Base-by-base conservation (phyloP, 2,329 filamentous ascomycete species). In the Lithohypha guttulata region DNA sequence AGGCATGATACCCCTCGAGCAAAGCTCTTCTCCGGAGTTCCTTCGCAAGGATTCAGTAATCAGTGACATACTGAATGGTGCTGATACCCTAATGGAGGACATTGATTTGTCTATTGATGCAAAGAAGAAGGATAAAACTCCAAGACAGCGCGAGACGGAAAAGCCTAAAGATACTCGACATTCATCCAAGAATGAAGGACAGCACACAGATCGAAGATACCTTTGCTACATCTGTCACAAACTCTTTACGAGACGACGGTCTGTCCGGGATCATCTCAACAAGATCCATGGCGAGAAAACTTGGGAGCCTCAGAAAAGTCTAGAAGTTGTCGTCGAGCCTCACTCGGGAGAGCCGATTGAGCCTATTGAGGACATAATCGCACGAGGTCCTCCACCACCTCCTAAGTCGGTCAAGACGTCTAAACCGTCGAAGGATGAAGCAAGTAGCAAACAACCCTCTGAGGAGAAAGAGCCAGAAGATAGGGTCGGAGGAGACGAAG, bases 191-290 rank as follows among this genome's bases (percentile, higher is more conserved):
- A 52, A 52, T 27, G 49, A 52, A 44, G 49, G 49, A 4, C 49
- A 52, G 28, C 49, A 52, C 38, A 52, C 49, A 6, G 50, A 52
- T 41, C 44, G 45, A 15, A 41, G 50, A 39, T 52, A 49, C 28
- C 45, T 52, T n/a, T 52, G 50, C 31, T 52, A 52, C 29, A 39
- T 52, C 15, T 52, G 50, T 33, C 28, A 49, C 39, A 52, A 52
- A 34, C 45, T 52, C 13, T 52, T 52, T 21, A 52, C 50, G 2
- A 41, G 50, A 20, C 43, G 50, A 22, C 42, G 50, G 17, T 52
- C 50, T 8, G 50, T 52, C 4, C 38, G 50, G 26, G 50, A 52
- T 28, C 50, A 52, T 31, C 48, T 52, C 21, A 47, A 45, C n/a
- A 52, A 52, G 32, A 52, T 52, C 7, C 50, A 52, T 29, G 48